Evolutionary conservation across 225 moss, liverwort and hornwort genomes (phyloP).

Genomic region (Pleurozium schreberi): DNA sequence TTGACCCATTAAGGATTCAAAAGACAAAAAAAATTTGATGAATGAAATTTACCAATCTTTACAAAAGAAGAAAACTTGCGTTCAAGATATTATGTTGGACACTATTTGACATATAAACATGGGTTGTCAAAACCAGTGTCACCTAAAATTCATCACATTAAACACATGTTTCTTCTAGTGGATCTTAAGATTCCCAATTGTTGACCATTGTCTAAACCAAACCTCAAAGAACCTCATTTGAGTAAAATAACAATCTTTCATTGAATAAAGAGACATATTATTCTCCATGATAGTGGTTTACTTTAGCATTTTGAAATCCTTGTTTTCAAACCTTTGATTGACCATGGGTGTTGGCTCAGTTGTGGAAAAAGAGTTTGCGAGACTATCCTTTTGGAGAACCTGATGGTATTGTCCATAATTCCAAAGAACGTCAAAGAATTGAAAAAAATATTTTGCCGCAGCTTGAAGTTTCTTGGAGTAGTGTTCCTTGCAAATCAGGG

Average conservation of each 20-base stretch:
- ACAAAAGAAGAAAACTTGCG: neutral
- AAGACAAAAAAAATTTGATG: neutral
- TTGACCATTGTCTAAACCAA: neutral
- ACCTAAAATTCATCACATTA: too few species aligned
- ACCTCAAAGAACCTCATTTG: neutral
- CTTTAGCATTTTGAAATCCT: neutral
- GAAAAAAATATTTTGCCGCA: neutral
- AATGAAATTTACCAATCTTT: neutral
- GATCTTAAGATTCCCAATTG: neutral
- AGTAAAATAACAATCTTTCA: neutral
- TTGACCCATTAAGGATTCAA: neutral
- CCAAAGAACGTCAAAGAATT: neutral
- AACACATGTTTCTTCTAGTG: too few species aligned
- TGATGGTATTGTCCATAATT: neutral
- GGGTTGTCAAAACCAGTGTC: too few species aligned
- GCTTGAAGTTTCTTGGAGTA: neutral
- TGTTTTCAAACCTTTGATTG: too few species aligned
- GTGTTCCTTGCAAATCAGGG: neutral
- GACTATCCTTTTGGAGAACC: neutral
- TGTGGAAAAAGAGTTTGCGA: conserved; percentile 15
- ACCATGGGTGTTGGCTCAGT: neutral
- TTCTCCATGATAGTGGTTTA: rapidly evolving
- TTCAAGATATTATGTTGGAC: too few species aligned
- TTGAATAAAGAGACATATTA: neutral
- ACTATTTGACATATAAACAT: too few species aligned